phyloP scores from a whole-genome alignment of 106 monocot species.

The Acorus calamus region DNA sequence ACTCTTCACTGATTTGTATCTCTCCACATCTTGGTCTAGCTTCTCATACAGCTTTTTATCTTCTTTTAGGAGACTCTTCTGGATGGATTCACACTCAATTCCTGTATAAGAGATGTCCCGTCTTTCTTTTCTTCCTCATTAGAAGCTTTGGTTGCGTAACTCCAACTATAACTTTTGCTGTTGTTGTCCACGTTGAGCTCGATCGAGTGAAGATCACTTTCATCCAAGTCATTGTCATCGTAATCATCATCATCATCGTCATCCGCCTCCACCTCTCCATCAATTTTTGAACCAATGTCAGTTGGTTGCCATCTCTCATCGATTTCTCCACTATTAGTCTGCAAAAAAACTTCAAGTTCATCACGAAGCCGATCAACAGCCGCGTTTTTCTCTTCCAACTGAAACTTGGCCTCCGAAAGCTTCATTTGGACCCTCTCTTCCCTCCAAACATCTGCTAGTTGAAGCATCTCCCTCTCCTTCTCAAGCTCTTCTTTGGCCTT shows the following conservation, averaged over 20 bases:
- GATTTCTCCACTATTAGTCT: no score
- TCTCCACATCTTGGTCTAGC: slow-evolving; percentile 33
- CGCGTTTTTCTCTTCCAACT: slow-evolving; percentile 74
- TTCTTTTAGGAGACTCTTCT: background rate
- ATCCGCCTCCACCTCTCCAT: slow-evolving; percentile 6
- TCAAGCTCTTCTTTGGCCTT: slow-evolving; percentile 48
- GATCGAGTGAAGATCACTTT: slow-evolving; percentile 73
- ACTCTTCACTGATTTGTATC: slow-evolving; percentile 42
- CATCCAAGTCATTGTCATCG: slow-evolving; percentile 20
- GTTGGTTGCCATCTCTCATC: no score
- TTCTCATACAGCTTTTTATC: background rate
- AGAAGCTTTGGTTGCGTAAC: slow-evolving; percentile 14
- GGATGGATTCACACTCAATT: background rate
- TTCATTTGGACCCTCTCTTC: slow-evolving; percentile 87
- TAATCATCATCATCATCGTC: slow-evolving; percentile 21
- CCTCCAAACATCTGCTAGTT: slow-evolving; percentile 63
- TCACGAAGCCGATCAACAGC: slow-evolving; percentile 54
- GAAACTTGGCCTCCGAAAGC: slow-evolving; percentile 53
- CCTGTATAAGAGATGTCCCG: background rate
- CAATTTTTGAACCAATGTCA: background rate
- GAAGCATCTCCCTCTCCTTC: slow-evolving; percentile 80
- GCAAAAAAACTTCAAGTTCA: slow-evolving; percentile 55
- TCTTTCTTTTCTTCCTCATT: background rate
- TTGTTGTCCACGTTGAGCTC: slow-evolving; percentile 54
- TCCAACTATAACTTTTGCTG: slow-evolving; percentile 39